Evolutionary conservation across 164 flowering plant genomes (phyloP).

Genomic region (grape (Vitis vinifera)): DNA sequence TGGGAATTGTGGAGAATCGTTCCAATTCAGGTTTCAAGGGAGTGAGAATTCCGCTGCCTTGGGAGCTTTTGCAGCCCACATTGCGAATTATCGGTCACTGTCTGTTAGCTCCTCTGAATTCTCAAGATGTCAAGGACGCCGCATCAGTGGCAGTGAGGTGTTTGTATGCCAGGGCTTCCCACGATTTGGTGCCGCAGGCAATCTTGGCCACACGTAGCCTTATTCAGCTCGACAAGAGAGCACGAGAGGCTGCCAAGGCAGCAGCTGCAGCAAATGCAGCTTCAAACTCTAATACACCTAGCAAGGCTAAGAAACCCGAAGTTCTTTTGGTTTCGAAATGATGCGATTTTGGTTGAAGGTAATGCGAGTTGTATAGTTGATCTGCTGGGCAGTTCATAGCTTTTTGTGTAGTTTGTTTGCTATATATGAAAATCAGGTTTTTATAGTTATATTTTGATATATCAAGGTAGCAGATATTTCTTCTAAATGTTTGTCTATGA

Average conservation of each 20-base stretch:
- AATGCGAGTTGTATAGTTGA: conserved; percentile 1
- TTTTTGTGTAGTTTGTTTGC: no score
- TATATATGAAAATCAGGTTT: no score
- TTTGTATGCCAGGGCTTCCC: conserved; percentile 85
- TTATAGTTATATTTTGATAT: no score
- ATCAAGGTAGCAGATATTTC: no score
- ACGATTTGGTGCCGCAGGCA: conserved; percentile 85
- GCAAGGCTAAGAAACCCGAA: conserved; percentile 87
- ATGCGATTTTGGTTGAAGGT: conserved; percentile 16
- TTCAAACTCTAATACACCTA: conserved; percentile 77
- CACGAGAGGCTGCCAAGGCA: conserved; percentile 47
- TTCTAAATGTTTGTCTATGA: no score
- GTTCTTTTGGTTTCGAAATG: conserved; percentile 81
- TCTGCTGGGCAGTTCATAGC: background rate
- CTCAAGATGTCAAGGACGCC: conserved; percentile 70
- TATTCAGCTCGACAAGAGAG: conserved; percentile 76
- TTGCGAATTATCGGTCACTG: conserved; percentile 89
- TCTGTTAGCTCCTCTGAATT: conserved; percentile 72
- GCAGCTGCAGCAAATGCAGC: conserved; percentile 30
- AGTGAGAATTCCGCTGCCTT: conserved; percentile 79
- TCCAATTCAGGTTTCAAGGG: conserved; percentile 30
- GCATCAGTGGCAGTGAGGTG: conserved; percentile 77
- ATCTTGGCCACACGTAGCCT: conserved; percentile 85
- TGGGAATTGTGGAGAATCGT: conserved; percentile 30
- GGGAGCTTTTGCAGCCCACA: conserved; percentile 87